Evolutionary conservation across 306 rosid species (phyloP).

Genomic region (Vigna hirtella): DNA sequence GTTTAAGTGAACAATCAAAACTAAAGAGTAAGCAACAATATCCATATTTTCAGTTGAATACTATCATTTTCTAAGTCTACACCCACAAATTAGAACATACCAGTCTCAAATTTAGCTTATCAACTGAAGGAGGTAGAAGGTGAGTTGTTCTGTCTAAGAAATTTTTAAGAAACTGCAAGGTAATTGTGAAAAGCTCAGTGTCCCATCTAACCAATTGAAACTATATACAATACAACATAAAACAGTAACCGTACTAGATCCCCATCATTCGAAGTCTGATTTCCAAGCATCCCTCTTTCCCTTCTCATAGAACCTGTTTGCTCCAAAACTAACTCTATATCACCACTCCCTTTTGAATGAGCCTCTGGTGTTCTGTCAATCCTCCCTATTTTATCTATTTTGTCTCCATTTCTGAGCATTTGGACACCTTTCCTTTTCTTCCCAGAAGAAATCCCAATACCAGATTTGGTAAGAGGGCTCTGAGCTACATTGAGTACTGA

Average conservation of each 20-base stretch:
- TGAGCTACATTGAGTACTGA: conserved; percentile 42
- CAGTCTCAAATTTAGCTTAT: conserved; percentile 59
- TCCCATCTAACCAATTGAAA: conserved; percentile 37
- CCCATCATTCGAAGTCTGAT: conserved; percentile 56
- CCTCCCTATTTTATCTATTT: conserved; percentile 42
- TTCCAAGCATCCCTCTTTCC: conserved; percentile 54
- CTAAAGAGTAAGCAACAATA: not conserved
- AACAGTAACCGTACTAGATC: conserved; percentile 64
- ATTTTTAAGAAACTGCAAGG: conserved; percentile 66
- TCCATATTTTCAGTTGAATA: conserved; percentile 8
- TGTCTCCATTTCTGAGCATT: conserved; percentile 49
- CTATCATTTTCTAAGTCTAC: conserved; percentile 33
- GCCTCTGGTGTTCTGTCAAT: conserved; percentile 50
- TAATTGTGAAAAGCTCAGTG: conserved; percentile 34
- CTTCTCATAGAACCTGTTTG: conserved; percentile 41
- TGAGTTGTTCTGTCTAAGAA: conserved; percentile 58
- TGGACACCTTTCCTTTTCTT: conserved; percentile 63
- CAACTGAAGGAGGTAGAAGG: conserved; percentile 65
- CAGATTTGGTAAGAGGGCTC: conserved; percentile 47
- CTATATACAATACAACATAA: conserved; percentile 25
- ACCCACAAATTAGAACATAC: conserved; percentile 50
- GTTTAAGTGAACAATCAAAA: conserved; percentile 11
- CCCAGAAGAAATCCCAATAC: conserved; percentile 54
- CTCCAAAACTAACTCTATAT: conserved; percentile 41
- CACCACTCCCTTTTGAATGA: conserved; percentile 49